Conservation (phyloP, 1,139 yeast genomes). For the Meyerozyma elateridarum region DNA sequence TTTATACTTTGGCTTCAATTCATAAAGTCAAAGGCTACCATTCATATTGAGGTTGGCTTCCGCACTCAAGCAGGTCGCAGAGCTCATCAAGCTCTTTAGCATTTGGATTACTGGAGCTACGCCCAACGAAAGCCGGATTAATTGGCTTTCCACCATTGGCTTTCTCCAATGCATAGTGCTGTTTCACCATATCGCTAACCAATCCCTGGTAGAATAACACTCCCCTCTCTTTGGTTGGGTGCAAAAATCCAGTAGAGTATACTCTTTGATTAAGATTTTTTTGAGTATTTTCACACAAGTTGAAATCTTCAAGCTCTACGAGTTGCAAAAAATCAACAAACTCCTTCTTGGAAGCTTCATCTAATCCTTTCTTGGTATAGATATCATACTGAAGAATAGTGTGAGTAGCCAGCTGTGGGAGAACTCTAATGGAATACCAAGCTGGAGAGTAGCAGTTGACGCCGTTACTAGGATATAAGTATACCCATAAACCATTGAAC, state of each 20-base stretch:
- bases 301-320: slow-evolving; percentile 57
- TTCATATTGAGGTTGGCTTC: too few relatives aligned
- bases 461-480: slow-evolving; percentile 55
- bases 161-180: slow-evolving; percentile 44
- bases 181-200: slow-evolving; percentile 56
- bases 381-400: slow-evolving; percentile 58
- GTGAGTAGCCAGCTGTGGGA: slow-evolving; percentile 48
- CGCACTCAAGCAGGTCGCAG: slow-evolving; percentile 46
- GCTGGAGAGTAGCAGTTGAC: slow-evolving; percentile 63
- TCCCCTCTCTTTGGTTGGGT: slow-evolving; percentile 55
- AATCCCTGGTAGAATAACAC: slow-evolving; percentile 53
- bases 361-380: slow-evolving; percentile 55
- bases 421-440: slow-evolving; percentile 58
- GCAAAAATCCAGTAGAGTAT: slow-evolving; percentile 53
- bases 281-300: slow-evolving; percentile 54
- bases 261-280: slow-evolving; percentile 57
- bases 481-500: slow-evolving; percentile 59
- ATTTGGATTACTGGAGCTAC: slow-evolving; percentile 31
- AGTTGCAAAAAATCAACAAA: slow-evolving; percentile 59
- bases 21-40: too few relatives aligned
- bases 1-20: too few relatives aligned
- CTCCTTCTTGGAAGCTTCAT: slow-evolving; percentile 47
- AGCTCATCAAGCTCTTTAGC: slow-evolving; percentile 47
- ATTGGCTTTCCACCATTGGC: slow-evolving; percentile 35
- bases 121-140: slow-evolving; percentile 49